Base-by-base conservation (phyloP, 1,139 yeast species). In the Yamadazyma songkhlaensis region DNA sequence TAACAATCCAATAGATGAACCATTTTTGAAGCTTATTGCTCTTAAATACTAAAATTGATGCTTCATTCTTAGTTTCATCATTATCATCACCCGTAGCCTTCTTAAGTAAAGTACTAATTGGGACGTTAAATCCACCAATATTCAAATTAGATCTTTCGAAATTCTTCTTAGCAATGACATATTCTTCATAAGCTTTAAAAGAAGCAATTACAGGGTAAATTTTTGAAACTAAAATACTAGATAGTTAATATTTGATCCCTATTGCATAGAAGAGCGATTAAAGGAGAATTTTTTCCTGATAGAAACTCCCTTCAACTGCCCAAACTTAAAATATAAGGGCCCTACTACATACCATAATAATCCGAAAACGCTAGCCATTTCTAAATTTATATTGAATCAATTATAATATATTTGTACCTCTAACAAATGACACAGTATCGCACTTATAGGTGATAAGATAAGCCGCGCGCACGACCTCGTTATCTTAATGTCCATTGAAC, bases 1-100 rank as follows among this genome's bases (percentile, higher is more conserved):
- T 56, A 1, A 77, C 71, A 12, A 77, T 59, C 87, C 87, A 81
- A 50, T 78, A 81, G 13, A 74, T 62, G 25, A 76, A 55, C 79
- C 84, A 77, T 50, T 79, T 77, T 38, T 77, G 77, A 29, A 76
- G 54, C 10, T 67, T 55, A 21, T 40, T 48, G 3, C 42, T 33
- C 11, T 44, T 39, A 15, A 41, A 45, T 4, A 48, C 32, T 25
- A 49, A 42, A 15, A 73, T 51, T 8, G 35, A 30, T 2, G 51
- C 48, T 34, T 44, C 49, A 20, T 43, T 31, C 3, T 26, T 33
- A 1, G 34, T 28, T 8, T 35, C 41, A 25, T 36, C 41, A 23
- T 32, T 29, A 10, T 8, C 13, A 17, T 49, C 49, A 26, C 59
- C 48, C 5, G 54, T 45, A 9, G 62, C 59, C 32, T 46, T 58